Evolutionary conservation across 805 yeast species (phyloP), one percentile per base, ranked within the genome.

Genomic region (Candida tallmaniae): DNA sequence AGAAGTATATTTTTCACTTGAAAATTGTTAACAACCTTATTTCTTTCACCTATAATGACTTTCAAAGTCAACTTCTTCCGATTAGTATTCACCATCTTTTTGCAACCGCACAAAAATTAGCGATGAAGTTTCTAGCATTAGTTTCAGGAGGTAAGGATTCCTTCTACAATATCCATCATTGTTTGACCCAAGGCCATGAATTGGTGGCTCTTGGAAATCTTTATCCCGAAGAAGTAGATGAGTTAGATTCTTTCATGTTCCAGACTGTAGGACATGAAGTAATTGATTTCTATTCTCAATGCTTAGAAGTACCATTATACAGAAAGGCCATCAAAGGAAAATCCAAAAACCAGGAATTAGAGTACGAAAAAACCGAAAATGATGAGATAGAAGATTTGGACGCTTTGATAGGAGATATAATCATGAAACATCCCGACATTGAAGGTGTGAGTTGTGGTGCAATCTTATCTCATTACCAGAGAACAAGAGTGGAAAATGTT

Each of bases 111-210:
- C 6, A 12, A 16, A 23, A 9, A 7, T 9, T 19, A 4, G 10
- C 13, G 13, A 90, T 93, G 98, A 88, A 87, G 56, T 85, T 89
- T 52, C 84, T 88, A 22, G 98, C 95, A 0, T 68, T 93, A 15
- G 78, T 93, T 0, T 85, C 96, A 1, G 98, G 98, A 4, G 98
- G 98, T 0, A 93, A 93, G 51, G 98, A 93, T 56, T 89, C 97
- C 6, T 87, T 89, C 61, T 93, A 74, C 57, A 93, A 89, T 52
- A 78, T 90, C 11, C 61, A 87, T 24, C 95, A 93, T 53, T 87
- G 97, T 50, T 54, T 84, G n/a, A 70, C 74, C 3, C 77, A 83
- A 34, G 95, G 94, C 10, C 98, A 93, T 60, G 84, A 85, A 47
- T 63, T 93, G 5, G 76, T 76, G 0, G 96, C 96, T 1, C 58